Base-by-base conservation (phyloP, 2,329 filamentous ascomycete species). In the Xylariaceae sp. region DNA sequence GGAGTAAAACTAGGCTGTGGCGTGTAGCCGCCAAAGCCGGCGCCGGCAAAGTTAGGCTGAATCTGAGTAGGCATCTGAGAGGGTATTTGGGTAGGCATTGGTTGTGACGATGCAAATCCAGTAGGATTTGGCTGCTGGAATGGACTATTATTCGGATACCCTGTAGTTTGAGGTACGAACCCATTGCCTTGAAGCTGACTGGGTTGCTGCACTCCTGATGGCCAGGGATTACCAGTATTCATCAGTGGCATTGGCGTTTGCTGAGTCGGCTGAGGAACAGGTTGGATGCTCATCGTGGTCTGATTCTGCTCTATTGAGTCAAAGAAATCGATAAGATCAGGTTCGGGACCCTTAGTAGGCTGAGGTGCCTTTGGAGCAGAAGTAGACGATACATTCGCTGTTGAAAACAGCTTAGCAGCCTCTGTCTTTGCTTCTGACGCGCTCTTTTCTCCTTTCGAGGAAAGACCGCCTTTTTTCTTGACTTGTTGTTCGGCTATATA, bases 271-370 rank as follows among this genome's bases (percentile, higher is more conserved):
- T 76, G 76, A 1, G 73, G 61, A 34, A 75, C 74, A 16, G 78
- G 68, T 62, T 82, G 80, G 1, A 74, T 70, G 33, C 75, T 81
- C 81, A 91, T 84, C 1, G 88, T 80, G 48, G 90, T 90, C 72
- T 95, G 92, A 63, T 93, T 92, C 70, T 92, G 87, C 69, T 97
- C 93, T 68, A 96, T 96, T 5, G 92, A 93, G 69, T 89, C 94
- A 73, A 96, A 96, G 75, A 96, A 97, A 78, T 94, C 95, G 70
- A 96, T 98, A 60, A 96, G 80, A 78, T 96, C 90, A 24, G 88
- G 86, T 65, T 84, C 87, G 24, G 87, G 86, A 2, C 83, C 87
- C 73, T 89, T 92, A 31, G 76, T 73, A 3, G 76, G 73, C 62
- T 76, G 77, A 9, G 74, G 65, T 6, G 81, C 75, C 64, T 82